phyloP scores from a whole-genome alignment of 805 yeast genomes.

The Tetrapisispora pingtungensis region DNA sequence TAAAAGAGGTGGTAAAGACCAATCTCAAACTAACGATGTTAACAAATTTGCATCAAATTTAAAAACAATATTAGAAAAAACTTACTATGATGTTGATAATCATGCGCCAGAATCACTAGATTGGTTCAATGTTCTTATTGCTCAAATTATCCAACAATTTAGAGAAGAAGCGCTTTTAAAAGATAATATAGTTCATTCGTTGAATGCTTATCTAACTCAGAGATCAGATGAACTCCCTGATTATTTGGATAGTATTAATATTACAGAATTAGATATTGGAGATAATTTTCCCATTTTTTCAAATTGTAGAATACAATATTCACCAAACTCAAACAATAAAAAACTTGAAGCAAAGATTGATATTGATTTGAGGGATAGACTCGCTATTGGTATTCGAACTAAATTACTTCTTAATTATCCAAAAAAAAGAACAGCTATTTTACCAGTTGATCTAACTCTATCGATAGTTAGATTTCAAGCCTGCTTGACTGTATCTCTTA shows the following conservation, averaged over 20 bases:
- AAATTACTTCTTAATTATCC: slow-evolving; percentile 72
- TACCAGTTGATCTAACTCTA: slow-evolving; percentile 78
- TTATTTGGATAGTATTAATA: slow-evolving; percentile 63
- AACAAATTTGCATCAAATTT: slow-evolving; percentile 15
- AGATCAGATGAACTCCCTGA: slow-evolving; percentile 58
- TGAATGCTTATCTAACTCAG: slow-evolving; percentile 51
- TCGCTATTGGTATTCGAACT: slow-evolving; percentile 80
- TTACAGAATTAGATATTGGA: slow-evolving; percentile 84
- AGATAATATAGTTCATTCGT: slow-evolving; percentile 73
- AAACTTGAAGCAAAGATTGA: slow-evolving; percentile 78
- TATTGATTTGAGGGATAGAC: slow-evolving; percentile 78
- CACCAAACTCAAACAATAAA: slow-evolving; percentile 37
- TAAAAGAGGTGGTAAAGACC: slow-evolving; percentile 25
- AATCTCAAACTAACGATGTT: slow-evolving; percentile 15
- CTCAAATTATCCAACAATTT: slow-evolving; percentile 79
- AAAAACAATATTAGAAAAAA: slow-evolving; percentile 66
- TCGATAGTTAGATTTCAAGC: slow-evolving; percentile 89
- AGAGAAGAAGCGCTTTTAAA: slow-evolving; percentile 80
- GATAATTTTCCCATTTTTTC: slow-evolving; percentile 92
- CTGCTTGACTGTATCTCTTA: slow-evolving; percentile 67
- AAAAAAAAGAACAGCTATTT: slow-evolving; percentile 68
- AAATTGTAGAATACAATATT: slow-evolving; percentile 72
- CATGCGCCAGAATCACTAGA: slow-evolving; percentile 88
- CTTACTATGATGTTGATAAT: slow-evolving; percentile 80
- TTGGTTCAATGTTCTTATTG: slow-evolving; percentile 92